Evolutionary conservation across 441 rosid species (phyloP).

Genomic region (Populus hybrid): DNA sequence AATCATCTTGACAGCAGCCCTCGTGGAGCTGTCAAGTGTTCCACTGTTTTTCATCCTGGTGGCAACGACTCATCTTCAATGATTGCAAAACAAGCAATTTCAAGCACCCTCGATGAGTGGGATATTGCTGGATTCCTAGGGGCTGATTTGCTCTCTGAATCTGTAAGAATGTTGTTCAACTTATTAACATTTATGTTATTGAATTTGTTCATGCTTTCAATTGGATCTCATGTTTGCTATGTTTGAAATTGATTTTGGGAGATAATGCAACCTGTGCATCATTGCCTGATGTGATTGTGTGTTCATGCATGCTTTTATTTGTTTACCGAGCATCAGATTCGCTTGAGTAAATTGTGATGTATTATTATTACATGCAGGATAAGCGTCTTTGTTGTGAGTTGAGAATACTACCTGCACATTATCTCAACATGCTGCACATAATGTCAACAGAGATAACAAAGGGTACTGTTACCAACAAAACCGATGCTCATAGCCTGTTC

Average conservation of each 20-base stretch:
- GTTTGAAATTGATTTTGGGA: conserved; percentile 4
- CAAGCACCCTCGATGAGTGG: conserved; percentile 58
- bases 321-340: background rate
- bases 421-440: conserved; percentile 70
- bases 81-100: conserved; percentile 27
- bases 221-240: background rate
- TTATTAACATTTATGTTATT: background rate
- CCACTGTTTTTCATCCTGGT: conserved; percentile 35
- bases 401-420: conserved; percentile 71
- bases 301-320: background rate
- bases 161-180: conserved; percentile 41
- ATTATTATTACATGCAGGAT: conserved; percentile 46
- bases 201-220: background rate
- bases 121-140: conserved; percentile 75
- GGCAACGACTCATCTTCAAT: conserved; percentile 40
- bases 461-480: conserved; percentile 59
- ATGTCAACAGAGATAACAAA: conserved; percentile 57
- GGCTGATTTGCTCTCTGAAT: conserved; percentile 69
- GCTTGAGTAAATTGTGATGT: background rate
- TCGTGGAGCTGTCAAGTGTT: conserved; percentile 35
- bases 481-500: conserved; percentile 78
- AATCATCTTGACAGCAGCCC: conserved; percentile 37
- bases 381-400: conserved; percentile 61
- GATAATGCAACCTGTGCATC: background rate
- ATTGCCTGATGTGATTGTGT: background rate